Evolutionary conservation across 768 basidiomycete species (phyloP).

Genomic region (Agrocybe praecox): DNA sequence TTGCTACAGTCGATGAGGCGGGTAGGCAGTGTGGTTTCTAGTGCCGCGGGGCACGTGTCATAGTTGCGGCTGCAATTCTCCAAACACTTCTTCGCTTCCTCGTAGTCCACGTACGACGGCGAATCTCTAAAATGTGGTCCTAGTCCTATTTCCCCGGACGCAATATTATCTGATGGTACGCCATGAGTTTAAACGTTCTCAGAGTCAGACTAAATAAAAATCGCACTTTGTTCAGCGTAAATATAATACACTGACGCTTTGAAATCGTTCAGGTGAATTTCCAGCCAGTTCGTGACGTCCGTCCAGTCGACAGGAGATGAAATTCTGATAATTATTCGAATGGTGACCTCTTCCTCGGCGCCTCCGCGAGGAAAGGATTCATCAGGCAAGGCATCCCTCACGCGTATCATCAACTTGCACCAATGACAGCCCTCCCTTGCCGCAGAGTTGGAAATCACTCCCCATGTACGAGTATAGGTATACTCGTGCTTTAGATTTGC

Average conservation of each 20-base stretch:
- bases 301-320: too few species aligned
- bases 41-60: background rate
- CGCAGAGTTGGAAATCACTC: background rate
- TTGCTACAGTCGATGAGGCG: constrained; percentile 2
- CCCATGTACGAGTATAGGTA: background rate
- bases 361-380: background rate
- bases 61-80: background rate
- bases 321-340: background rate
- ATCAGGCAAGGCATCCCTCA: background rate
- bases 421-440: background rate
- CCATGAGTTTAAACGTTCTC: background rate
- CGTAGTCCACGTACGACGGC: background rate
- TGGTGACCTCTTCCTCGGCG: background rate
- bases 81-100: background rate
- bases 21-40: background rate
- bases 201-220: background rate
- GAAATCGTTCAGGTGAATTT: background rate
- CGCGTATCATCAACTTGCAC: background rate
- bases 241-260: background rate
- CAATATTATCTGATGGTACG: background rate
- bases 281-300: background rate
- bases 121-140: background rate
- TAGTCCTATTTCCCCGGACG: background rate
- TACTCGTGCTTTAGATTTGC: background rate
- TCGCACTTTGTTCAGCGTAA: background rate